Evolutionary conservation across 495 filamentous ascomycete species (phyloP), one percentile per base, ranked within the genome.

Genomic region (Aspergillus haitiensis): DNA sequence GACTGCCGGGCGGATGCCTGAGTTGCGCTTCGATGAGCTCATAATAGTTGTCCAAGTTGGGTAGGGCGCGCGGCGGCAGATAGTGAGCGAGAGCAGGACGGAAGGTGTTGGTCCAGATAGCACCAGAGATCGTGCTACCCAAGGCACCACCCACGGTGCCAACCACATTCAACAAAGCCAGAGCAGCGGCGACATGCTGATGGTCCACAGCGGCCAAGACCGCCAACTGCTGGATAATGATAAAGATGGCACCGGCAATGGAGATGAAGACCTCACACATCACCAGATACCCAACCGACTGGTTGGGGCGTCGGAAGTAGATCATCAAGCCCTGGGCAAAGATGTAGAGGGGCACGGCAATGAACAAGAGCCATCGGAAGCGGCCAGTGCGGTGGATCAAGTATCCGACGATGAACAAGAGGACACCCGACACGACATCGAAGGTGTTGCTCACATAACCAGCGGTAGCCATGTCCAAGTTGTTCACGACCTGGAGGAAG

Each of bases 201-300:
- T 90, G 89, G 6, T 80, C 71, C 0, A 82, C 78, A 3, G 82
- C 83, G 0, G 88, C 85, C 78, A 91, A 85, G 62, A 84, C 78
- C 5, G 87, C 85, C 33, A 91, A 82, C 63, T 91, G 84, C 63
- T 84, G 82, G 59, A 72, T 75, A 63, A 91, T 84, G 52, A 89
- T 72, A 13, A 87, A 70, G 5, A 78, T 79, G 15, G 80, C 76
- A 2, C 85, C 86, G 11, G 76, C 74, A 45, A 91, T 73, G 35
- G 88, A 82, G 63, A 90, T 86, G 72, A 90, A 84, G 66, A 92
- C 84, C 70, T 92, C 82, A 63, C 82, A 87, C 83, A 90, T 87
- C 64, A 90, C 75, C 31, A 92, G 75, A 64, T 86, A 89, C 10
- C 85, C 87, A 40, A 90, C 71, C 42, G 72, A 62, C n/a, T 70